Percentiles rank a stretch among this genome's conserved stretches.
phyloP scores from a whole-genome alignment of 2,329 filamentous ascomycete species.

The Neonectria neomacrospora region DNA sequence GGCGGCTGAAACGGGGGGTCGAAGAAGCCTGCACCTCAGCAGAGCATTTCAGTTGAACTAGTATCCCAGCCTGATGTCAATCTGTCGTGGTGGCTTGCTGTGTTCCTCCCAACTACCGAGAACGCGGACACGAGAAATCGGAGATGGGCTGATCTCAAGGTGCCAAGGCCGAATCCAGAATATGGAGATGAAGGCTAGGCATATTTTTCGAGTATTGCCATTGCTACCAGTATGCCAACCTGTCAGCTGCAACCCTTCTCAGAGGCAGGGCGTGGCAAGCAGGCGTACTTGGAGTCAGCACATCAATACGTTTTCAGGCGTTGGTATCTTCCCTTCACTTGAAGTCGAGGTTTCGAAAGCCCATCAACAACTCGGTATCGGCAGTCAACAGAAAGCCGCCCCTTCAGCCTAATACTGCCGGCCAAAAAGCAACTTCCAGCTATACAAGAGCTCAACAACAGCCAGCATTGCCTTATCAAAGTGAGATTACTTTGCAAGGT shows the following conservation, averaged over 20 bases:
- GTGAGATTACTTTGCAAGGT: conserved; percentile 2
- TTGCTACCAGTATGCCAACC: not conserved
- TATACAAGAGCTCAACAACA: not conserved
- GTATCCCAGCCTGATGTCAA: conserved; percentile 14
- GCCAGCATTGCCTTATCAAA: not conserved
- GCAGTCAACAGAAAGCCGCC: not conserved
- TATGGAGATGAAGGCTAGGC: not conserved
- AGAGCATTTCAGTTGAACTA: conserved; percentile 26
- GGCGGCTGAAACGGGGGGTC: conserved; percentile 7
- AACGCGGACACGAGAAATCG: not conserved
- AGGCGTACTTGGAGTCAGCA: not conserved
- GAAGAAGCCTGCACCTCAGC: conserved; percentile 31
- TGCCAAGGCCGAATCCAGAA: not conserved
- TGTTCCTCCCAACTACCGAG: not conserved
- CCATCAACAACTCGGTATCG: not conserved
- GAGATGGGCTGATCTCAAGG: not conserved
- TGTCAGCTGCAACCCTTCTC: not conserved
- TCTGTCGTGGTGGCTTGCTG: conserved; percentile 19
- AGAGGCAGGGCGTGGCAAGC: not conserved
- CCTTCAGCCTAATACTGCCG: not conserved
- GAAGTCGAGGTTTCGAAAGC: not conserved
- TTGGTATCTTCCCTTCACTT: not conserved
- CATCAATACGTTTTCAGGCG: not conserved
- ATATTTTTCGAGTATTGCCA: not conserved
- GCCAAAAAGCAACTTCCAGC: not conserved